Evolutionary conservation across 164 flowering plant genomes (phyloP).

Genomic region (Amborella trichopoda): DNA sequence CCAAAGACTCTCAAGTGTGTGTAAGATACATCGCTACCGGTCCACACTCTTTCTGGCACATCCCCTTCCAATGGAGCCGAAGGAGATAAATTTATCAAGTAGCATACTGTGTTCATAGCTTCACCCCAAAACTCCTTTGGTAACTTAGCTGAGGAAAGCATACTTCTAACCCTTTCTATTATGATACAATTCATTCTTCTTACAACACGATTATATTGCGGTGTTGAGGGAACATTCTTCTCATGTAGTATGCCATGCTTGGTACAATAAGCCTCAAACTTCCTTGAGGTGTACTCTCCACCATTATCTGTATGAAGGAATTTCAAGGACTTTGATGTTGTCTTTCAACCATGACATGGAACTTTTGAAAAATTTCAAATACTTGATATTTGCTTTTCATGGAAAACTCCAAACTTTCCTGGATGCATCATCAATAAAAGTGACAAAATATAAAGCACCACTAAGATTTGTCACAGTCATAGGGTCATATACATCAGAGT

Average conservation of each 20-base stretch:
- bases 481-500: not conserved
- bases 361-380: not conserved
- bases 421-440: conserved; percentile 3
- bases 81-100: conserved; percentile 2
- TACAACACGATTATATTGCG: not conserved
- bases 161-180: not conserved
- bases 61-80: not conserved
- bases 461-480: not conserved
- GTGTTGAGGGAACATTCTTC: not conserved
- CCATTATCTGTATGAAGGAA: not conserved
- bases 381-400: not conserved
- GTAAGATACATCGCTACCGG: not conserved
- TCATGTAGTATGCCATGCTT: not conserved
- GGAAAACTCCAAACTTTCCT: not conserved
- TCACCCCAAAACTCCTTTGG: not conserved
- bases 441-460: conserved; percentile 3
- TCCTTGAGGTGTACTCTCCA: conserved; percentile 1
- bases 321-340: not conserved
- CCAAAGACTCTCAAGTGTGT: not conserved
- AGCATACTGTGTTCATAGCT: not conserved
- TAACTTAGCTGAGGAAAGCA: not conserved
- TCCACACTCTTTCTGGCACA: not conserved
- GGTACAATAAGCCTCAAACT: not conserved
- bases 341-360: not conserved
- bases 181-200: not conserved